Evolutionary conservation across 306 rosid species (phyloP), one percentile per base, ranked within the genome.

Genomic region (Fagus crenata): DNA sequence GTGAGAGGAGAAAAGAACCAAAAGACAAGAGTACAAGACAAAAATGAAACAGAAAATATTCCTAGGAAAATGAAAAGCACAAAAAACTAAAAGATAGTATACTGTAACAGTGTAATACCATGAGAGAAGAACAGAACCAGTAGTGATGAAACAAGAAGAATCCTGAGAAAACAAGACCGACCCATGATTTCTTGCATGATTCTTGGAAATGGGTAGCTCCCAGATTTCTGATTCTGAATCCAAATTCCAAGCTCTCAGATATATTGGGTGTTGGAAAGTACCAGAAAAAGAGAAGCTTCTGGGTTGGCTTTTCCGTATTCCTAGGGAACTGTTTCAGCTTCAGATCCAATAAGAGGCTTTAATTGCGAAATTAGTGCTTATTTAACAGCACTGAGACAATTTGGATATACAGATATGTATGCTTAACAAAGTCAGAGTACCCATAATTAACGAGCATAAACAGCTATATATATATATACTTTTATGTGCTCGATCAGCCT

Each of bases 61-160:
- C 9, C 17, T 2, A 37, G 3, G 35, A 53, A 8, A 7, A 36
- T 22, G 4, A 53, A 39, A 32, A 46, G 36, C 53, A 35, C 22
- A 28, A 39, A 17, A 14, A 56, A 51, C n/a, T 43, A 33, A 8
- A 22, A 22, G 28, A 0, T 4, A 5, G 22, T 46, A 40, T 5
- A 9, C 28, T 22, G 43, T 39, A 17, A 13, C 0, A 51, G 53
- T 11, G 43, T 18, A 36, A 31, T 83, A 94, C 97, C 96, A 3
- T 70, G 71, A 64, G 74, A 33, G 81, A 84, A 85, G 70, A 81
- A 78, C 81, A 89, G 93, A 68, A 85, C 70, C 75, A 92, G 84
- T 17, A 89, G 71, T 56, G 82, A 77, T 0, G 86, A 81, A 76
- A 89, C 49, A 18, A 87, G 74, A 77, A 93, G 88, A 74, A 87